phyloP scores from a whole-genome alignment of 2,329 filamentous ascomycete species.

The Monosporascus sp. region DNA sequence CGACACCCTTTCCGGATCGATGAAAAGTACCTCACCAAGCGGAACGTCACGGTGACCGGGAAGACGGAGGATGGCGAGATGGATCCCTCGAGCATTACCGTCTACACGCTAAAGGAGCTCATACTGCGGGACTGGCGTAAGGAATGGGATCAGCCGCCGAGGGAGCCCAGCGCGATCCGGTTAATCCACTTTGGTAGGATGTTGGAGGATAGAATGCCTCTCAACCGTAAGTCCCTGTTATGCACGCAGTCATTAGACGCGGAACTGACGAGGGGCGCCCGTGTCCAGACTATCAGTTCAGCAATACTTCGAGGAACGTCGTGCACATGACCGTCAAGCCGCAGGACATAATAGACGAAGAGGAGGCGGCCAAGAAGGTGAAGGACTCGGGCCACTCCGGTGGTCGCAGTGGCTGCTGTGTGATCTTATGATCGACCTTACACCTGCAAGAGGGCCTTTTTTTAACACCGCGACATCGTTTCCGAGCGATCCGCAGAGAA shows the following conservation, averaged over 20 bases:
- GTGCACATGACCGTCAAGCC: constrained; percentile 76
- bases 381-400: constrained; percentile 34
- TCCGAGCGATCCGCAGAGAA: not conserved
- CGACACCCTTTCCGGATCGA: constrained; percentile 88
- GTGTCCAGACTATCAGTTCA: constrained; percentile 59
- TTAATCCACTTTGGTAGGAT: constrained; percentile 89
- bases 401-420: constrained; percentile 26
- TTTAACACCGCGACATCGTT: too few species aligned
- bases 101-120: constrained; percentile 90
- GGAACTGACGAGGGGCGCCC: not conserved
- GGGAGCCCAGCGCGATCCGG: constrained; percentile 82
- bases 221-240: constrained; percentile 62
- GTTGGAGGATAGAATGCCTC: constrained; percentile 77
- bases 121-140: constrained; percentile 90
- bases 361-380: constrained; percentile 56
- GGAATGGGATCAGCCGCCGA: constrained; percentile 84
- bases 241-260: too few species aligned
- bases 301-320: constrained; percentile 57
- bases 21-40: constrained; percentile 75
- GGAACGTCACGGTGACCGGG: constrained; percentile 71
- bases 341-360: constrained; percentile 66
- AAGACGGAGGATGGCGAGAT: constrained; percentile 51
- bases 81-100: constrained; percentile 84
- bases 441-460: not conserved
- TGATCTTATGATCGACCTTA: constrained; percentile 25